phyloP scores from a whole-genome alignment of 768 basidiomycete species.

The Cyclocybe aegerita region DNA sequence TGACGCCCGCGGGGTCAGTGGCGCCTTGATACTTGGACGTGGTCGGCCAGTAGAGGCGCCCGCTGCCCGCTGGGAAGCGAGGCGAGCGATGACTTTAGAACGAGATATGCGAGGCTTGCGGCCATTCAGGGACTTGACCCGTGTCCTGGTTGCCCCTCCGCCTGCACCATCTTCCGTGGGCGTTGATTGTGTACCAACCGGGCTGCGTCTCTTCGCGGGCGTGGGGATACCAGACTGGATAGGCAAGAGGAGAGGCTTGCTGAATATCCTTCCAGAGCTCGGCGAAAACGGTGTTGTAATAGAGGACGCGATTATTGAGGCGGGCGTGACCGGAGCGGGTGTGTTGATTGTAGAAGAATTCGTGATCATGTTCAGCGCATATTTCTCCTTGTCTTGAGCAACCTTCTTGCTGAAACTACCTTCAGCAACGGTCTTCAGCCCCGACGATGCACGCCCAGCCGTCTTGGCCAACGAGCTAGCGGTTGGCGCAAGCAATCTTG shows the following conservation, averaged over 20 bases:
- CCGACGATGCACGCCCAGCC: neutral
- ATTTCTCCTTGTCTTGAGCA: constrained; percentile 4
- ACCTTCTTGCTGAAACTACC: constrained; percentile 3
- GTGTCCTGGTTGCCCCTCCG: neutral
- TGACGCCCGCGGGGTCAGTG: constrained; percentile 3
- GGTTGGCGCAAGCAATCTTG: constrained; percentile 68
- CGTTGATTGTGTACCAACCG: neutral
- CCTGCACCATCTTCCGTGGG: constrained; percentile 1
- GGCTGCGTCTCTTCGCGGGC: constrained; percentile 22
- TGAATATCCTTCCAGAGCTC: constrained; percentile 45
- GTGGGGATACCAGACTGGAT: constrained; percentile 34
- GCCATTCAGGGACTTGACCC: constrained; percentile 33
- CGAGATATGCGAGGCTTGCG: constrained; percentile 80
- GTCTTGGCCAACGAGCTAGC: constrained; percentile 74
- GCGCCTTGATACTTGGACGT: constrained; percentile 15
- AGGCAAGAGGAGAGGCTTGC: constrained; percentile 43
- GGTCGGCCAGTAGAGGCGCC: constrained; percentile 20
- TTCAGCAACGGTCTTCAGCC: constrained; percentile 11
- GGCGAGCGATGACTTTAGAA: constrained; percentile 74
- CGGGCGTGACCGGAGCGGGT: constrained; percentile 11
- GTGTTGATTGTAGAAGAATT: constrained; percentile 19
- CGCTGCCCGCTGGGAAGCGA: constrained; percentile 71
- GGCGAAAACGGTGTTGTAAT: constrained; percentile 26
- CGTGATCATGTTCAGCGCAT: constrained; percentile 31
- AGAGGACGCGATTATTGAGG: constrained; percentile 2